phyloP scores from a whole-genome alignment of 805 yeast species.

The Candida railenensis region DNA sequence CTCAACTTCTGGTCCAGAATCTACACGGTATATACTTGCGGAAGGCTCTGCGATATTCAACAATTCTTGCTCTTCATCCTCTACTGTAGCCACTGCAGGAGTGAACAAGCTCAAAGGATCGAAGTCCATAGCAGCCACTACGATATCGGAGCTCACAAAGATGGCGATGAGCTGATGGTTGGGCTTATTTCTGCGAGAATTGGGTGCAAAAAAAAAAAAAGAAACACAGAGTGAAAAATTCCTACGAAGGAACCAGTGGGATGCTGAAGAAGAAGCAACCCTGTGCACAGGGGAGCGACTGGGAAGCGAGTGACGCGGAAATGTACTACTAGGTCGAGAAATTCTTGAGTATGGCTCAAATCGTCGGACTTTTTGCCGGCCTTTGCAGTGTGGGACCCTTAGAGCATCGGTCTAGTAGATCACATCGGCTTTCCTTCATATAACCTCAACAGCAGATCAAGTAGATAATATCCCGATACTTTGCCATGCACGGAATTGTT shows the following conservation, averaged over 20 bases:
- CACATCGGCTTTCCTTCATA: neutral
- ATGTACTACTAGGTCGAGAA: no score
- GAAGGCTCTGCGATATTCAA: neutral
- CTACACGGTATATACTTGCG: neutral
- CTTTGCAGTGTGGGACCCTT: no score
- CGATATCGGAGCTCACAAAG: neutral
- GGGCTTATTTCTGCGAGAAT: neutral
- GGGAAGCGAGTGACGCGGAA: no score
- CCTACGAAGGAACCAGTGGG: neutral
- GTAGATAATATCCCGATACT: neutral
- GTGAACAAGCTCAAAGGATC: constrained; percentile 43
- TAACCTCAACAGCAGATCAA: neutral
- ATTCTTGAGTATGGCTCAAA: no score
- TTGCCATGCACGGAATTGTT: no score
- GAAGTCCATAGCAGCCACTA: constrained; percentile 28
- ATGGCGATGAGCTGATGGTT: neutral
- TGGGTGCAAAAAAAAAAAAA: neutral
- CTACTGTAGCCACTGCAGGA: constrained; percentile 14
- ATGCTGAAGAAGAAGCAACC: neutral
- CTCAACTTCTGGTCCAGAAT: constrained; percentile 5
- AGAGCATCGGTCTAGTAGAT: no score
- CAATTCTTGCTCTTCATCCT: neutral
- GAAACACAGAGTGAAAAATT: neutral
- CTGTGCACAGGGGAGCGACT: neutral
- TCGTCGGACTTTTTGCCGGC: no score